phyloP scores from a whole-genome alignment of 2,329 filamentous ascomycete species.

The Arthrobotrys iridis region DNA sequence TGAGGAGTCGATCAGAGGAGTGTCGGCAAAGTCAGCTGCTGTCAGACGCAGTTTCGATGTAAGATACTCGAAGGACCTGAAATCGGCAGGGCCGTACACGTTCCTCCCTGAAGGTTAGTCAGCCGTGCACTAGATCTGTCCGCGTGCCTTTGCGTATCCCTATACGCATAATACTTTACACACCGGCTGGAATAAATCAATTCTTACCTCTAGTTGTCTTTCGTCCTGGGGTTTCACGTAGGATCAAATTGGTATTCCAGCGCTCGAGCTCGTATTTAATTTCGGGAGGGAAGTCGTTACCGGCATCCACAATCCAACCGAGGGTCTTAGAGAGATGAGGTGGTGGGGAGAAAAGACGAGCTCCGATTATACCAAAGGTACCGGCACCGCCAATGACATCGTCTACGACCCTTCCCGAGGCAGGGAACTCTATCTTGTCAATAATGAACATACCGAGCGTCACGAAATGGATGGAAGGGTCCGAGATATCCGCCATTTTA shows the following conservation, averaged over 20 bases:
- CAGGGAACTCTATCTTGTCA: constrained; percentile 88
- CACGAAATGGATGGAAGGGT: constrained; percentile 69
- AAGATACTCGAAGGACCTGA: constrained; percentile 80
- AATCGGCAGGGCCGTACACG: constrained; percentile 48
- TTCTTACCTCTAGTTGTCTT: constrained; percentile 79
- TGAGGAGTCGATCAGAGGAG: constrained; percentile 75
- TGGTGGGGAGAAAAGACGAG: constrained; percentile 82
- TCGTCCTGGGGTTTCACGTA: constrained; percentile 73
- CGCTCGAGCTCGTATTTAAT: constrained; percentile 72
- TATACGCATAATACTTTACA: constrained; percentile 61
- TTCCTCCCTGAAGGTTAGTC: constrained; percentile 16
- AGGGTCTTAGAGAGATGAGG: constrained; percentile 72
- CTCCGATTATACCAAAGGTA: constrained; percentile 81
- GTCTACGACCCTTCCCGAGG: constrained; percentile 70
- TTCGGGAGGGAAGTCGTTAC: constrained; percentile 81
- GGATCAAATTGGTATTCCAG: constrained; percentile 79
- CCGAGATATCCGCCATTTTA: constrained; percentile 3
- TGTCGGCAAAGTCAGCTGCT: constrained; percentile 73
- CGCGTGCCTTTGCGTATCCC: background rate
- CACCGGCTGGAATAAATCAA: constrained; percentile 62
- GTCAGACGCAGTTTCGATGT: constrained; percentile 87
- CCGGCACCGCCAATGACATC: constrained; percentile 90
- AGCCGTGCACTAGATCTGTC: background rate
- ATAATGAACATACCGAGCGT: constrained; percentile 80
- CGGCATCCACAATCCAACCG: constrained; percentile 91